These are phyloP conservation scores for Allodekkera sacchari DNA, from an alignment of 805 yeast genomes.

Conservation along the genomic window DNA sequence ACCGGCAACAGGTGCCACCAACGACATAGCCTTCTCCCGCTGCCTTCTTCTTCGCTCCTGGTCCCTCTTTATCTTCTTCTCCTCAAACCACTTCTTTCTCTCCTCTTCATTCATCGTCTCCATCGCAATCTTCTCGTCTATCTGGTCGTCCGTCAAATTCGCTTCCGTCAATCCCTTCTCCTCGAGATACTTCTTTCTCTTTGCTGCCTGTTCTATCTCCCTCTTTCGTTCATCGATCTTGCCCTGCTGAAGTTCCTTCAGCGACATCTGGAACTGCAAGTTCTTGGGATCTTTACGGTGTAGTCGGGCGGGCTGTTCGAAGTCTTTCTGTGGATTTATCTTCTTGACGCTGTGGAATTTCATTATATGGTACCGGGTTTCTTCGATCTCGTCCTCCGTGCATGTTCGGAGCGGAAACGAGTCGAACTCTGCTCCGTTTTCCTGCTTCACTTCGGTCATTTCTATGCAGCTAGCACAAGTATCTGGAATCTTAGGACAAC, in stretches of 20 bases:
- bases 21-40: slow-evolving; percentile 43
- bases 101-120: slow-evolving; percentile 31
- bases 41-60: slow-evolving; percentile 27
- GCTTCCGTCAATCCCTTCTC: slow-evolving; percentile 9
- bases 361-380: slow-evolving; percentile 69
- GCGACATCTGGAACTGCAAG: slow-evolving; percentile 74
- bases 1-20: slow-evolving; percentile 89
- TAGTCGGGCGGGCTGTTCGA: slow-evolving; percentile 75
- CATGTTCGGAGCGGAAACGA: slow-evolving; percentile 65
- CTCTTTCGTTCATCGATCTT: slow-evolving; percentile 38
- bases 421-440: slow-evolving; percentile 18
- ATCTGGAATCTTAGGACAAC: too few relatives aligned
- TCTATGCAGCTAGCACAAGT: too few relatives aligned
- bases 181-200: slow-evolving; percentile 27
- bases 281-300: slow-evolving; percentile 93
- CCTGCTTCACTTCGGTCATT: slow-evolving; percentile 2
- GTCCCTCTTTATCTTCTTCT: slow-evolving; percentile 18
- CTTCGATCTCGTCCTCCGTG: slow-evolving; percentile 59
- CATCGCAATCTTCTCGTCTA: slow-evolving; percentile 22
- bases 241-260: slow-evolving; percentile 66
- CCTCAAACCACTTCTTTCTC: slow-evolving; percentile 25
- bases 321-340: slow-evolving; percentile 64
- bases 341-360: slow-evolving; percentile 68
- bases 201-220: slow-evolving; percentile 27
- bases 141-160: slow-evolving; percentile 14